Base-by-base conservation (phyloP, 2,329 filamentous ascomycete species). In the Trichoderma citrinoviride region DNA sequence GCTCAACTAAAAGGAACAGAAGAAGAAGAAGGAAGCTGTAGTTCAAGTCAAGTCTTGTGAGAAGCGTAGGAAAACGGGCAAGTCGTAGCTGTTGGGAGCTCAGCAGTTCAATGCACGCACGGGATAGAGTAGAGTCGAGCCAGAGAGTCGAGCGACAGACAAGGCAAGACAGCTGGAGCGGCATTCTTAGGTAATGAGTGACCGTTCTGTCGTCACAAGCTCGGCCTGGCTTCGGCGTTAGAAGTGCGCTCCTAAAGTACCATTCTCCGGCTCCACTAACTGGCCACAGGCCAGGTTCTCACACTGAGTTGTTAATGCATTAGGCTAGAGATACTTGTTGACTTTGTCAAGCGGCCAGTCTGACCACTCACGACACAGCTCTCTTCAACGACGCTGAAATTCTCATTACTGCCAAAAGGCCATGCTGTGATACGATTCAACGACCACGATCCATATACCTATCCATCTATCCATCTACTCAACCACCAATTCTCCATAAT, bases 141-240 rank as follows among this genome's bases (percentile, higher is more conserved):
- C n/a, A n/a, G 10, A 33, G 33, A 37, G 33, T 37, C 12, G 33
- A 14, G 33, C 33, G 33, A 37, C 33, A 37, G 33, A 37, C 33
- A 5, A 37, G 33, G 3, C 33, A 37, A 3, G 33, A 10, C 29
- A 33, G n/a, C n/a, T n/a, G n/a, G n/a, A n/a, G 29, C 29, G 47
- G 47, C 25, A 50, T 50, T 50, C 47, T 64, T 64, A 64, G 62
- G 62, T 64, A 61, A 46, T 50, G 50, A 33, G 10, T 33, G 29
- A 33, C 29, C 53, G 44, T n/a, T 33, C 49, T 66, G 58, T 66
- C 64, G 64, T 66, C 64, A 66, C 64, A 61, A 37, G 46, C 23
- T 53, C 63, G 63, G 55, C 55, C 29, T 52, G 29, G 44, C n/a
- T 64, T 37, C 57, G 53, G 47, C 44, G 56, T 49, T 40, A 49